Evolutionary conservation across 2,329 filamentous ascomycete genomes (phyloP), one percentile per base, ranked within the genome.

Genomic region (Septoria petroselini): DNA sequence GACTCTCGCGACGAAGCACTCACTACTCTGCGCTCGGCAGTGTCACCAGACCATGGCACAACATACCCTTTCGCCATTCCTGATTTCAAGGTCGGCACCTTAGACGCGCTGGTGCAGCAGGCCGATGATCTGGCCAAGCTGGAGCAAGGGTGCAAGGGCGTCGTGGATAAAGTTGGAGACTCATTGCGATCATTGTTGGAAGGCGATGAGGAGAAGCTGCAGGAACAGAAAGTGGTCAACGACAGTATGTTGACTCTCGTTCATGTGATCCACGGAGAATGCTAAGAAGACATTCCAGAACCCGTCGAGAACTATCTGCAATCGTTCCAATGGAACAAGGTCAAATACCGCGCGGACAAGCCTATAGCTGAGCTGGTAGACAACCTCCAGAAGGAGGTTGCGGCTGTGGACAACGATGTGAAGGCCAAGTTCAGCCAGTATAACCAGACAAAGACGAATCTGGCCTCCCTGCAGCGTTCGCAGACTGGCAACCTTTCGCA

Each of bases 1-100:
- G 81, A 82, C 72, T 82, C 91, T 72, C 79, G 79, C 64, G 85
- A 91, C 60, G 88, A 94, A 70, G 89, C 91, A 58, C 76, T 96
- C 59, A 80, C 83, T 40, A 81, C 88, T 38, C 73, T 98, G 55
- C 82, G 83, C 60, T 74, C 83, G 48, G 88, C 84, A 34, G 78
- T 95, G 48, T 77, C 81, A 41, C 73, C 81, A 50, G 88, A 95
- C 62, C 84, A 87, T 69, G 89, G 86, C 67, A 82, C 80, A 44
- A 85, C 89, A 38, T 75, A 83, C 43, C 83, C 84, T 2, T 96
- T 97, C 67, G 75, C 81, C 49, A 86, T 97, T 57, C 93, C 93
- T 15, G 85, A 90, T 58, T 96, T 98, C 80, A 98, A 97, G 76
- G 95, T 98, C 69, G 93, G 93, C 51, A 96, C 93, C 0, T 79